A percentile compares a stretch with the other conserved stretches of the same genome.
phyloP scores from a whole-genome alignment of 2,329 filamentous ascomycete species.

The Sporothrix variecibatus region DNA sequence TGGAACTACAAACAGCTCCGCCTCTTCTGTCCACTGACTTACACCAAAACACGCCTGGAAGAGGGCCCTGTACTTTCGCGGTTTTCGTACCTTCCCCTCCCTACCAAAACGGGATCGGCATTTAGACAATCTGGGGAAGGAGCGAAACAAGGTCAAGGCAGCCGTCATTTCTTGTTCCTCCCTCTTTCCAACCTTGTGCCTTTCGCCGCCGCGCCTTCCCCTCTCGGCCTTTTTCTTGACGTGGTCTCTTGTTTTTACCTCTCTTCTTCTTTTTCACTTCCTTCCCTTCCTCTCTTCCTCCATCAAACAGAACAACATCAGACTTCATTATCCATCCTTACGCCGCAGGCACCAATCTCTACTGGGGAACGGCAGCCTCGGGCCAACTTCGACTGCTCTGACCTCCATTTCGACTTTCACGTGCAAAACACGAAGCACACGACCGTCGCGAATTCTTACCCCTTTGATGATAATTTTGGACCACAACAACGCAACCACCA shows the following conservation, averaged over 20 bases:
- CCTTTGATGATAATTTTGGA: neutral
- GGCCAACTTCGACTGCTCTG: neutral
- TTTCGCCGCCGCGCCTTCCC: neutral
- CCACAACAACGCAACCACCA: neutral
- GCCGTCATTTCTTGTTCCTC: neutral
- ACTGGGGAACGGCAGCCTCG: neutral
- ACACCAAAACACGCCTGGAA: neutral
- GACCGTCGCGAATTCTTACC: neutral
- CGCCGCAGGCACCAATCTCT: neutral
- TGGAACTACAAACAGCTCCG: neutral
- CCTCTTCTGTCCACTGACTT: neutral
- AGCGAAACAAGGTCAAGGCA: conserved; percentile 1
- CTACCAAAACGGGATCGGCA: neutral
- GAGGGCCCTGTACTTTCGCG: neutral
- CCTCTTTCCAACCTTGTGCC: neutral
- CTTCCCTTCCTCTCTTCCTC: neutral
- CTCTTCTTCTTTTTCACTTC: neutral
- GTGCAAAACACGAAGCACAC: neutral
- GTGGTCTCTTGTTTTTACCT: neutral
- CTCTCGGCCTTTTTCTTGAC: neutral
- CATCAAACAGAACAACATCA: neutral
- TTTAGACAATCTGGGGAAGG: neutral
- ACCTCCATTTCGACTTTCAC: neutral
- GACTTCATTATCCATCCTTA: neutral
- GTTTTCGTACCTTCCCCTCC: neutral